Evolutionary conservation across 345 rosid genomes (phyloP), one percentile per base, ranked within the genome.

Genomic region (Melaleuca alternifolia): DNA sequence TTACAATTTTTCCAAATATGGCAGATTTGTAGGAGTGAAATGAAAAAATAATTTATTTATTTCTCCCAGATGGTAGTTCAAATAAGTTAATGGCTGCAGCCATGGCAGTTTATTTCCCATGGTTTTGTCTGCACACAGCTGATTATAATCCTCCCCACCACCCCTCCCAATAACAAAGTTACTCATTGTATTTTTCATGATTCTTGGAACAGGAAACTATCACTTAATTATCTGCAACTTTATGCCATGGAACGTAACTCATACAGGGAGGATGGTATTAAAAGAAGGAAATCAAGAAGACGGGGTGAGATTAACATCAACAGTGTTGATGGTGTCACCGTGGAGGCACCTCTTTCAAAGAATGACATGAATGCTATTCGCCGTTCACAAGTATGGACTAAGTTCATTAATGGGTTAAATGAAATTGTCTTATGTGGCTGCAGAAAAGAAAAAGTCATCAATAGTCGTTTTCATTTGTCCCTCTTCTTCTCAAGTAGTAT

Each of bases 301-400:
- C 93, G 87, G 52, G 89, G 90, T 89, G 93, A 92, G 75, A 85
- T 87, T 50, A 86, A 87, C 90, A 84, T 77, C 62, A 86, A 88
- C 87, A 89, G 83, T 87, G 86, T 54, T 82, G 87, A 46, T 88
- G 89, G 83, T 89, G 54, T 85, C 85, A 86, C 95, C 87, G 93
- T 87, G 87, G 93, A 91, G 85, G 91, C 95, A 83, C 79, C 88
- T 86, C 96, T 96, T 88, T 91, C 99, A 79, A 96, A 93, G 95
- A 96, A 91, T 92, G 95, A 96, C 91, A 93, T 91, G 50, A 93
- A 93, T 89, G 90, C 89, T 87, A 92, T 96, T 79, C 98, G 97
- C 59, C 98, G 98, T 84, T 92, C 99, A 62, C 97, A 92, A 93
- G 99, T 94, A 88, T 84, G 84, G 46, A 33, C 23, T 71, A 85